Evolutionary conservation across 768 basidiomycete species (phyloP), one percentile per base, ranked within the genome.

Genomic region (Phylloporus sp.): DNA sequence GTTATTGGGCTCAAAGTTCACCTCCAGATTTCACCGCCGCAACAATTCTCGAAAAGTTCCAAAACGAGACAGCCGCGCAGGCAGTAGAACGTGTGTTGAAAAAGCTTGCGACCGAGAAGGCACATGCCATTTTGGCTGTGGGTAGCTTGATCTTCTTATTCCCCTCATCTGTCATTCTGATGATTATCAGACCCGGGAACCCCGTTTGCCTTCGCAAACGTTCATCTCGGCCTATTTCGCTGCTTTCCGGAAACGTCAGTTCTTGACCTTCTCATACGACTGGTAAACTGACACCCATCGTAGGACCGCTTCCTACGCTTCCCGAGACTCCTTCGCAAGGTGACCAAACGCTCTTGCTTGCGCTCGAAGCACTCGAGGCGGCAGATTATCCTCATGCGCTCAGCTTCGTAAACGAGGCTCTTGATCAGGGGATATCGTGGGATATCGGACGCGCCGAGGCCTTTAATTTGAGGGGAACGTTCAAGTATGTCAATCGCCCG

Each of bases 141-240:
- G n/a, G 80, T 70, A 12, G 23, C 27, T 5, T 13, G 15, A 41
- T 13, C 18, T 24, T 5, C 18, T n/a, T n/a, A 3, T 12, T 39
- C 45, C 47, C 44, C 34, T 41, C 32, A 13, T 29, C 6, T 10
- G 2, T 16, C 7, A 3, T 50, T 46, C 15, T 20, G 24, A 34
- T 13, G 10, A 16, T 35, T 24, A 41, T 18, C 32, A 53, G 84
- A 76, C 75, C 4, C 87, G 94, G 31, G 86, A 89, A 71, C 86
- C 85, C 1, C 81, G 85, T 50, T 74, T 98, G 24, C 95, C 95
- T 6, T 92, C 92, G 13, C 80, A 81, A 58, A 92, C 91, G 0
- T 97, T 99, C 71, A 87, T 97, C 58, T 86, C 88, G 12, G 90
- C 95, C 1, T 99, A 98, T 75, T 93, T 98, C 66, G 87, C 92